Evolutionary conservation across 257 asterid species (phyloP).

Genomic region (Solanum habrochaites): DNA sequence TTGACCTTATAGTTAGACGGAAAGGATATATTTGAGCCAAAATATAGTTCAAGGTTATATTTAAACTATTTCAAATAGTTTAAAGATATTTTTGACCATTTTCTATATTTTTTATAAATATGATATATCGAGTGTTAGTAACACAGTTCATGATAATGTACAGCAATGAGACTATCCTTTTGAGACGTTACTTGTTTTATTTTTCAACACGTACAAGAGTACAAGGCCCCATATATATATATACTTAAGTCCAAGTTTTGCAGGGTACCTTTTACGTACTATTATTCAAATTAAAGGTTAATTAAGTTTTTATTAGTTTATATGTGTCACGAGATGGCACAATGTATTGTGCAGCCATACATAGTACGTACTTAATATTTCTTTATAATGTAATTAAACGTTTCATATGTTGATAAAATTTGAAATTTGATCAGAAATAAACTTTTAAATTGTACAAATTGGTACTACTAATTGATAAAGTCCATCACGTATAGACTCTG

Average conservation of each 20-base stretch:
- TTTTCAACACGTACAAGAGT: neutral
- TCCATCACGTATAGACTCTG: neutral
- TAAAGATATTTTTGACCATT: accelerated
- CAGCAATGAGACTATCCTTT: neutral
- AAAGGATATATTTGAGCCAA: no score
- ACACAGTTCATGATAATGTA: neutral
- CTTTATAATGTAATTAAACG: neutral
- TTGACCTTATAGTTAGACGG: no score
- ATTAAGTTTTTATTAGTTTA: neutral
- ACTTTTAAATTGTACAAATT: neutral
- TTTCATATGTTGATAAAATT: neutral
- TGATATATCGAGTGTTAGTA: neutral
- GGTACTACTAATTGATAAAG: neutral
- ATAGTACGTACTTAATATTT: neutral
- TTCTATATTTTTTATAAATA: neutral
- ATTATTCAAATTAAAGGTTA: neutral
- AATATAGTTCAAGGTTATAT: no score
- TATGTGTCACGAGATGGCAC: neutral
- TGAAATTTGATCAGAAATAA: neutral
- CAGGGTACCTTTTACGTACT: neutral
- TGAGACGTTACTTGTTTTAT: neutral
- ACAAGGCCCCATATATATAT: neutral
- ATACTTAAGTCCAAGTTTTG: neutral
- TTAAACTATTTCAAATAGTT: no score
- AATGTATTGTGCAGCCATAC: neutral